Evolutionary conservation across 768 basidiomycete genomes (phyloP).

Genomic region (Naganishia vishniacii): DNA sequence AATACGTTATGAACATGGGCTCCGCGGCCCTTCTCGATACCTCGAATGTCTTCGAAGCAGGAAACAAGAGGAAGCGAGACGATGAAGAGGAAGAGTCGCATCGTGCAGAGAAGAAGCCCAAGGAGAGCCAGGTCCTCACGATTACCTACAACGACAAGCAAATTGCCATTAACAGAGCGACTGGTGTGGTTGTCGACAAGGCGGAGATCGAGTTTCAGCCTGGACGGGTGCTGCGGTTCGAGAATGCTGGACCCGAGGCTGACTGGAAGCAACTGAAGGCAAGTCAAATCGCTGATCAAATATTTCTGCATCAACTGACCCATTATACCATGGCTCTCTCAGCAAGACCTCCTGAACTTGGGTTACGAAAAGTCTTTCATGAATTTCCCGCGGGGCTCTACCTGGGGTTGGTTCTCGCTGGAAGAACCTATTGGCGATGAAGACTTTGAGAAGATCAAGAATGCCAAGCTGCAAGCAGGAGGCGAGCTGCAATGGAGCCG

Average conservation of each 20-base stretch:
- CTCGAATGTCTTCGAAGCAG: background rate
- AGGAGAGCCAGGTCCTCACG: conserved; percentile 33
- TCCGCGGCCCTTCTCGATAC: background rate
- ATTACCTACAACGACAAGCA: conserved; percentile 44
- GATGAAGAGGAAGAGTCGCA: conserved; percentile 31
- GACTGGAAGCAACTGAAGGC: conserved; percentile 50
- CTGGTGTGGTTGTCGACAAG: conserved; percentile 40
- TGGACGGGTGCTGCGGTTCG: conserved; percentile 44
- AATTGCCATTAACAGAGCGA: conserved; percentile 39
- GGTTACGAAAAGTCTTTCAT: conserved; percentile 47
- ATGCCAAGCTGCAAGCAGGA: conserved; percentile 39
- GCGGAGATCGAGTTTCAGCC: conserved; percentile 36
- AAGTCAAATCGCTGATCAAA: conserved; percentile 17
- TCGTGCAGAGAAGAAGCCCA: conserved; percentile 37
- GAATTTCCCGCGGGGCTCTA: conserved; percentile 44
- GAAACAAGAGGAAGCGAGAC: conserved; percentile 30
- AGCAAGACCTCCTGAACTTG: conserved; percentile 36
- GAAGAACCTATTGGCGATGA: conserved; percentile 39
- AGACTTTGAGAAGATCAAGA: conserved; percentile 37
- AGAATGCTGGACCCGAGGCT: conserved; percentile 38
- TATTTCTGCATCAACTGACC: background rate
- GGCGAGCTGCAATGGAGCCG: conserved; percentile 40
- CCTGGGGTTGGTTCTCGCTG: conserved; percentile 42
- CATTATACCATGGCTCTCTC: background rate
- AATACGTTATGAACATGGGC: conserved; percentile 2